A percentile compares a stretch with the other conserved stretches of the same genome.
Evolutionary conservation across 371 early-diverging fungal genomes (phyloP).

Genomic region (Blyttiomyces sp.): DNA sequence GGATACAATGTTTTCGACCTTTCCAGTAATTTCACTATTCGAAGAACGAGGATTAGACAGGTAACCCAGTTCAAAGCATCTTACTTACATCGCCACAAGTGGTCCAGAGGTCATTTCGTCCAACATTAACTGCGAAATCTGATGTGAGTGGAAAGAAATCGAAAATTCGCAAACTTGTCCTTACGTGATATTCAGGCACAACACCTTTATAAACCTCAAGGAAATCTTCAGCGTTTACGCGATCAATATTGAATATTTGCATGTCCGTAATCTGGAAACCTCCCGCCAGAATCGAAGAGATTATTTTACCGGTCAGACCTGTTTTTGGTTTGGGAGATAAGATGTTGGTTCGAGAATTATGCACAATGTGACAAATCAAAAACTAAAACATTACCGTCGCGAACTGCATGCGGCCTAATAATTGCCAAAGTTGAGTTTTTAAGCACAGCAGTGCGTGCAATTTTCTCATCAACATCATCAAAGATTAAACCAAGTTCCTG

Average conservation of each 20-base stretch:
- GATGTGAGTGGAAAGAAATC: background rate
- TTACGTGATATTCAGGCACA: conserved; percentile 51
- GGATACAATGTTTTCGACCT: conserved; percentile 24
- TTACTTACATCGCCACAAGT: conserved; percentile 39
- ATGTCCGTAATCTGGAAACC: conserved; percentile 43
- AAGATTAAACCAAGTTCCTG: conserved; percentile 9
- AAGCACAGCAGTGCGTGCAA: conserved; percentile 32
- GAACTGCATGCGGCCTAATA: conserved; percentile 47
- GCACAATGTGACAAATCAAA: background rate
- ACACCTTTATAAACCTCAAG: conserved; percentile 55
- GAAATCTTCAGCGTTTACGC: conserved; percentile 49
- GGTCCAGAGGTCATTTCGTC: conserved; percentile 47
- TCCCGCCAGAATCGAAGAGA: conserved; percentile 25
- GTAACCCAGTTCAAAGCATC: conserved; percentile 4
- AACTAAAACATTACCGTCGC: conserved; percentile 20
- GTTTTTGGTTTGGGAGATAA: background rate
- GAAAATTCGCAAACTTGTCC: background rate
- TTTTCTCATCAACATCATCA: background rate
- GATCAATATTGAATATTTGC: conserved; percentile 39
- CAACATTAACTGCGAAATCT: conserved; percentile 31
- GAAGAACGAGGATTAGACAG: conserved; percentile 7
- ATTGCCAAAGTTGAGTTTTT: conserved; percentile 39
- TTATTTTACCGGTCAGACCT: conserved; percentile 42
- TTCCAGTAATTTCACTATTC: conserved; percentile 31
- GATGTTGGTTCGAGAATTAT: background rate